Percentiles rank a stretch among this genome's conserved stretches.
phyloP scores from a whole-genome alignment of 169 alveolate genomes.

The Plasmodium vinckei region DNA sequence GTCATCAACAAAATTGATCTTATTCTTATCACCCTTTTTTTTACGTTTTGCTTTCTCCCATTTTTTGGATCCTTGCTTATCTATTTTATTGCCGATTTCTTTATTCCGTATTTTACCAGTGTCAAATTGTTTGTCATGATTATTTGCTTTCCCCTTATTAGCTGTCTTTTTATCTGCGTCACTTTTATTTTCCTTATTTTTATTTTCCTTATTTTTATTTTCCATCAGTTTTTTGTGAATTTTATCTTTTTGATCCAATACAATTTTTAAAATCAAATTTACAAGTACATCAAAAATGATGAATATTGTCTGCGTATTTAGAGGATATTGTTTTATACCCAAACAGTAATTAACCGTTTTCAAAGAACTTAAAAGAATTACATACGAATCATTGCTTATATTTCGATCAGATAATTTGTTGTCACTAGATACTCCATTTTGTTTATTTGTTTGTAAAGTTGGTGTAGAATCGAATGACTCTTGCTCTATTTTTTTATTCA shows the following conservation, averaged over 20 bases:
- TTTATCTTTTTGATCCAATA: slow-evolving; percentile 25
- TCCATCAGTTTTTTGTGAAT: slow-evolving; percentile 16
- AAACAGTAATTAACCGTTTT: slow-evolving; percentile 39
- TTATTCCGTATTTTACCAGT: background rate
- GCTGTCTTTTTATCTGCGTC: background rate
- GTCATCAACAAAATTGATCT: too few relatives aligned
- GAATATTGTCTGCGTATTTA: slow-evolving; percentile 30
- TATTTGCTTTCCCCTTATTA: background rate
- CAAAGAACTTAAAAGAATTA: slow-evolving; percentile 21
- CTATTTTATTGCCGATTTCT: background rate
- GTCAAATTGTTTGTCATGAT: background rate
- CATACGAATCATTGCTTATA: slow-evolving; percentile 20
- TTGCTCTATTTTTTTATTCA: slow-evolving; percentile 30
- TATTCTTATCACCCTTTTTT: too few relatives aligned
- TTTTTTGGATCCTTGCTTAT: background rate
- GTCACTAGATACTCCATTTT: too few relatives aligned
- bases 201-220: background rate
- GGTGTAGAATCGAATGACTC: too few relatives aligned
- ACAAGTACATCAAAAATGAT: slow-evolving; percentile 33
- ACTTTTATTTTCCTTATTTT: background rate
- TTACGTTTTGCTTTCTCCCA: background rate
- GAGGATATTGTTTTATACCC: slow-evolving; percentile 14
- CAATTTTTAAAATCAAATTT: slow-evolving; percentile 48
- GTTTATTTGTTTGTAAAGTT: too few relatives aligned
- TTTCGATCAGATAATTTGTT: background rate